phyloP scores from a whole-genome alignment of 768 basidiomycete genomes.

The Boletus speciosus region DNA sequence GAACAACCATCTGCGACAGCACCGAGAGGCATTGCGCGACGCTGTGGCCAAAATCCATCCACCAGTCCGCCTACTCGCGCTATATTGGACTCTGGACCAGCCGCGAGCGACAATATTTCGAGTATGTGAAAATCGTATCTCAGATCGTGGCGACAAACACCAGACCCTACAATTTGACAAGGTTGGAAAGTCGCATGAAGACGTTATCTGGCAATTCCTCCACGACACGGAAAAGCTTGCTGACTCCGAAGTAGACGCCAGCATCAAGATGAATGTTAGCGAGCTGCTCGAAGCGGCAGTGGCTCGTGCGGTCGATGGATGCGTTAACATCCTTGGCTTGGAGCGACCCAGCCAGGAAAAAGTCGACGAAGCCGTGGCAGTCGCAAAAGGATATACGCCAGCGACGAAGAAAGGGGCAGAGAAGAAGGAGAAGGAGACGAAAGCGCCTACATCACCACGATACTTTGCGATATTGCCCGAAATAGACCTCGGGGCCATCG shows the following conservation, averaged over 20 bases:
- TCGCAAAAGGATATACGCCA: slow-evolving; percentile 41
- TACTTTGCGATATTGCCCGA: slow-evolving; percentile 84
- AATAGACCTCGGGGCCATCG: slow-evolving; percentile 50
- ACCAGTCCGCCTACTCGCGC: slow-evolving; percentile 72
- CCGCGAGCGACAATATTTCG: slow-evolving; percentile 64
- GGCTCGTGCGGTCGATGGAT: slow-evolving; percentile 53
- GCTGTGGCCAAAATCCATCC: slow-evolving; percentile 42
- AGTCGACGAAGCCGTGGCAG: slow-evolving; percentile 45
- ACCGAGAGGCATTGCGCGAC: slow-evolving; percentile 68
- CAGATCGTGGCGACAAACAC: slow-evolving; percentile 77
- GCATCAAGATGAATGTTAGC: slow-evolving; percentile 62
- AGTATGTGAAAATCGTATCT: slow-evolving; percentile 74
- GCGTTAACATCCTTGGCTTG: slow-evolving; percentile 53
- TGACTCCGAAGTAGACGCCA: slow-evolving; percentile 59
- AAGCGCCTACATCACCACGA: slow-evolving; percentile 37
- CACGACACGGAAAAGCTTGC: slow-evolving; percentile 57
- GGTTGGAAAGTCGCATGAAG: slow-evolving; percentile 59
- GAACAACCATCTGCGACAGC: slow-evolving; percentile 86
- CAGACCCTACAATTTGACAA: slow-evolving; percentile 69
- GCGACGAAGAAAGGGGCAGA: slow-evolving; percentile 7
- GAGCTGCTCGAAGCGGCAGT: slow-evolving; percentile 56
- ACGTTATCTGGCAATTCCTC: slow-evolving; percentile 81
- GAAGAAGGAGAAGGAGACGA: slow-evolving; percentile 25
- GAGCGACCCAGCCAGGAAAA: slow-evolving; percentile 50
- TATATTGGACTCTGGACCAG: slow-evolving; percentile 67